Evolutionary conservation across 2,329 filamentous ascomycete genomes (phyloP), one percentile per base, ranked within the genome.

Genomic region (Pseudocercospora ulei): DNA sequence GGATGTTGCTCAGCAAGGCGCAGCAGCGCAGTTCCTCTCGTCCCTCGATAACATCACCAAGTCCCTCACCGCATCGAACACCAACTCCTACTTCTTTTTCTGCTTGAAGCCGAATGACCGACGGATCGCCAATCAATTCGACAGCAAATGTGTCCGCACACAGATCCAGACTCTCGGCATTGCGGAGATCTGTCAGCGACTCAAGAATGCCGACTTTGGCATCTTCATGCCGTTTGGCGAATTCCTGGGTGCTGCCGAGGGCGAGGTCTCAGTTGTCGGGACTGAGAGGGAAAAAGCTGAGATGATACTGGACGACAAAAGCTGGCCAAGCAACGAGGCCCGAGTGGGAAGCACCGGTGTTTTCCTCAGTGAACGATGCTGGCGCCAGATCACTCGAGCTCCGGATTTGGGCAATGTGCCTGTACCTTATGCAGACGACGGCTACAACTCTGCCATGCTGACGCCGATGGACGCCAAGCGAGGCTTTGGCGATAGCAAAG

Each of bases 41-140:
- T 82, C 87, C 0, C 68, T 98, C 16, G 84, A 94, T 49, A 92
- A 90, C 43, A 83, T 98, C 41, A 92, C 80, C 42, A 87, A 88
- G 53, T 87, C 85, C 2, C 69, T 98, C 28, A 81, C 77, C 2
- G 77, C 82, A 2, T 75, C 80, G 3, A 83, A 86, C 56, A 82
- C 86, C 7, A 98, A 98, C 56, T 76, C 82, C 1, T 98, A 98
- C 63, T 96, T 95, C 53, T 75, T 98, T 28, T 95, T 98, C 63
- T 98, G 90, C 56, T 65, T 98, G 48, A 98, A 98, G 64, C 88
- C 90, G 13, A 98, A 98, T 53, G 90, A 98, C 59, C 76, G 90
- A 37, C 78, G 90, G 34, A 98, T 98, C 50, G 88, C 90, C 46
- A 98, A 98, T 52, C 90, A 98, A 57, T 98, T 96, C 54, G 90